Conservation (phyloP, 2,329 filamentous ascomycete genomes). For the Talaromyces verruculosus region DNA sequence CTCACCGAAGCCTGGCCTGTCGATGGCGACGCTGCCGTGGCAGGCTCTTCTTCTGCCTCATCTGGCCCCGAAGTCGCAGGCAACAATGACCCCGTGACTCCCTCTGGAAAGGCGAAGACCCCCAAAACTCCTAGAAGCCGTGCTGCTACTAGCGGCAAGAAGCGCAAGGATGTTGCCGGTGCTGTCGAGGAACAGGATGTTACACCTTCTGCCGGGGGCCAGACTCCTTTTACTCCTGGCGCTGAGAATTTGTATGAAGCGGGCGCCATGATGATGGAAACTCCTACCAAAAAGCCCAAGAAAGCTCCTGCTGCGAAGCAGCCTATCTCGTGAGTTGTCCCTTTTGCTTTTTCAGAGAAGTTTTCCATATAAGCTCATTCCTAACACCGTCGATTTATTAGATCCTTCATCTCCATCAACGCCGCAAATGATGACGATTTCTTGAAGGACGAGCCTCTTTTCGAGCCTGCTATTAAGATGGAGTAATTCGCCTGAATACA, state of each 20-base stretch:
- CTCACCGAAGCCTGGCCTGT: constrained; percentile 25
- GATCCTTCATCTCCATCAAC: background rate
- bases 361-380: background rate
- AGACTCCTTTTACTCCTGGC: background rate
- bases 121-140: background rate
- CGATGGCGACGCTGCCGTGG: background rate
- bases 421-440: background rate
- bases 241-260: background rate
- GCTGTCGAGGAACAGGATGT: constrained; percentile 11
- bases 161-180: constrained; percentile 27
- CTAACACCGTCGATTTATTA: background rate
- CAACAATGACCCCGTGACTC: background rate
- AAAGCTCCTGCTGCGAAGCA: constrained; percentile 27
- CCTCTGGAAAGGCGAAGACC: constrained; percentile 6
- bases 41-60: too few species aligned
- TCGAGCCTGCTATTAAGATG: background rate
- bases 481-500: background rate
- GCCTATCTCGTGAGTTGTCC: constrained; percentile 7
- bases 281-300: constrained; percentile 26
- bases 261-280: constrained; percentile 23
- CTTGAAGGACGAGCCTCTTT: background rate
- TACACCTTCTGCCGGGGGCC: background rate
- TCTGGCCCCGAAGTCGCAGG: background rate
- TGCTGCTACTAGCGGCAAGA: constrained; percentile 18
- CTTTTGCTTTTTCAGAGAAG: background rate